Evolutionary conservation across 2,329 filamentous ascomycete species (phyloP), one percentile per base, ranked within the genome.

Genomic region (Cytospora chrysosperma): DNA sequence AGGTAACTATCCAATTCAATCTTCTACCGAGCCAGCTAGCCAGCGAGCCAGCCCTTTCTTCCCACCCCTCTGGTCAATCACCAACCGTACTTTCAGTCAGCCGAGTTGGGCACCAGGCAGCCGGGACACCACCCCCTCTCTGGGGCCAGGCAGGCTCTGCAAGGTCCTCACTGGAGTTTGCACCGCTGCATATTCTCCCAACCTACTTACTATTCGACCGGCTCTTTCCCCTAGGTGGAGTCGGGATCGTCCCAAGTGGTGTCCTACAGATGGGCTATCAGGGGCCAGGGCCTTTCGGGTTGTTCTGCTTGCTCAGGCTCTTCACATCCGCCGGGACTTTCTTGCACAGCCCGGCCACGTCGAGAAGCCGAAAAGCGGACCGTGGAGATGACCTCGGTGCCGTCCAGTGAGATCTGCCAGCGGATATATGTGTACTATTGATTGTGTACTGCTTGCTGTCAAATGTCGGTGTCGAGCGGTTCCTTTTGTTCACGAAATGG

Each of bases 21-120:
- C 37, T n/a, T 40, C 37, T 13, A 40, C 37, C 37, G 10, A 19
- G 17, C 37, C 17, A 13, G 37, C 37, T 43, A 43, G 37, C 37
- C 40, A 40, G 24, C 28, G 10, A 32, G 37, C 49, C 26, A 28
- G 27, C 17, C 27, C 26, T 15, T 26, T 27, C n/a, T 56, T 47
- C 32, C 49, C 56, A 58, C 61, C 51, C 52, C 61, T 47, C 51
- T 27, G 13, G 32, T 34, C 10, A 55, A 34, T 50, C 56, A 34
- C 28, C 21, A 50, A 53, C 34, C 55, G n/a, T 56, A 27, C 37
- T 43, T 21, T 27, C n/a, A n/a, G 32, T 37, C 53, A 47, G 19
- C 40, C 43, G 21, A 43, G 58, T 63, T 59, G 61, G 61, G 61
- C 61, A 63, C 27, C 61, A 63, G 55, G n/a, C n/a, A n/a, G n/a